Evolutionary conservation across 139 green algal genomes (phyloP), one percentile per base, ranked within the genome.

Genomic region (Zygnema circumcarinatum): DNA sequence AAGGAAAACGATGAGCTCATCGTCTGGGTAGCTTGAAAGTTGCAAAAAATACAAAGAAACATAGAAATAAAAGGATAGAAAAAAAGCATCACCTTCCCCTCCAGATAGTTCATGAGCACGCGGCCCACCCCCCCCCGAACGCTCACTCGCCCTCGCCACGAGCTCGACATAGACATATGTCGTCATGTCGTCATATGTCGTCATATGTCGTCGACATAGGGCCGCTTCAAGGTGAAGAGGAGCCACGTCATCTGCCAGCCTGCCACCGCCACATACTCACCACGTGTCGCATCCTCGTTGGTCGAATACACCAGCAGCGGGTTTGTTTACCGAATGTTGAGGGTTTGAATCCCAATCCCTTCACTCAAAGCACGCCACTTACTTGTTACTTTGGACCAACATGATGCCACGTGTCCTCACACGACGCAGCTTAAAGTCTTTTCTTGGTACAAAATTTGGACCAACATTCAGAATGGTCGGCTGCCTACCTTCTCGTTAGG

Each of bases 81-180:
- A 41, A 41, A 39, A 3, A n/a, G n/a, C n/a, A n/a, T 3, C 42
- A 92, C 90, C 62, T 91, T 92, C 16, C 83, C 83, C 1, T 87
- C 54, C 42, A 93, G 74, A 25, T 87, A 92, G 47, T 85, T 69
- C 1, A 85, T 74, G n/a, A 91, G 42, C 38, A 87, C 85, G 74
- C 86, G 83, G 1, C 86, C 78, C 39, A 92, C 54, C 2, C 11
- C 25, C n/a, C 1, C 79, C 7, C 7, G 35, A 41, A 22, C 69
- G 3, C 69, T 3, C 69, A 25, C 7, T 41, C 47, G 47, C 7
- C 16, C 16, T 62, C 16, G 47, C 16, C 47, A 62, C 47, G 16
- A 78, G 69, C n/a, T n/a, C n/a, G n/a, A n/a, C n/a, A n/a, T n/a
- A n/a, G n/a, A n/a, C n/a, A n/a, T n/a, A n/a, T n/a, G n/a, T n/a